Conservation (phyloP, 2,329 filamentous ascomycete genomes). For the Plectosphaerella cucumerina region DNA sequence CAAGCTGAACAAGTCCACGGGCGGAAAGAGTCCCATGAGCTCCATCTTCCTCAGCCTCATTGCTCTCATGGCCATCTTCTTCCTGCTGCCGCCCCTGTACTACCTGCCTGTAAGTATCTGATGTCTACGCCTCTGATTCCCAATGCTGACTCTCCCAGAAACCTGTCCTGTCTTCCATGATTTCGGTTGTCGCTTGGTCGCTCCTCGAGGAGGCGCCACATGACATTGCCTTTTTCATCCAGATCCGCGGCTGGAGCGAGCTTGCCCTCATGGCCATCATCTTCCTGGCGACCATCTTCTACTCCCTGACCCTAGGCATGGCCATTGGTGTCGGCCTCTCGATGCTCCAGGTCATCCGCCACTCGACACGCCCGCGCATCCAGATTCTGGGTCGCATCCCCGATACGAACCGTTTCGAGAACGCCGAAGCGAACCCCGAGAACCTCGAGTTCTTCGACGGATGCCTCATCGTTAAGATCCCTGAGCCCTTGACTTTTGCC, state of each 20-base stretch:
- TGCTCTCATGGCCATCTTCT: conserved; percentile 74
- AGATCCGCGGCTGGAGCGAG: conserved; percentile 81
- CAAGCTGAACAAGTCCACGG: conserved; percentile 91
- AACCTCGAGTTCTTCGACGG: conserved; percentile 85
- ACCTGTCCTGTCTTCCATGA: conserved; percentile 89
- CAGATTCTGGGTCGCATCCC: conserved; percentile 91
- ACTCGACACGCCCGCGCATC: conserved; percentile 88
- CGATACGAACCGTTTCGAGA: conserved; percentile 79
- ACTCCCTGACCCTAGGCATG: conserved; percentile 89
- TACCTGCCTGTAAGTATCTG: conserved; percentile 77
- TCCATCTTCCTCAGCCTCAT: conserved; percentile 82
- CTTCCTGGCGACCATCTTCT: conserved; percentile 88
- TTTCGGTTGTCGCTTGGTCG: conserved; percentile 90
- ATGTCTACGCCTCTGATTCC: neutral
- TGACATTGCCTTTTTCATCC: conserved; percentile 85
- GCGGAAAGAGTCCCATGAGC: conserved; percentile 89
- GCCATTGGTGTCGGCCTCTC: conserved; percentile 91
- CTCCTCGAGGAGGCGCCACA: conserved; percentile 93
- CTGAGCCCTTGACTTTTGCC: conserved; percentile 92
- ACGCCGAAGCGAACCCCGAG: conserved; percentile 70
- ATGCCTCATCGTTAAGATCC: conserved; percentile 94
- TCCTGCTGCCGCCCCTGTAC: conserved; percentile 86
- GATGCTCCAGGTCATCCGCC: conserved; percentile 81
- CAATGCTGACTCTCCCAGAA: conserved; percentile 50
- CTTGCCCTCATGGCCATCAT: conserved; percentile 85